A percentile compares a stretch with the other conserved stretches of the same genome.
These are phyloP conservation scores for Entonaema liquescens DNA, from an alignment of 495 filamentous ascomycete genomes.

Conservation along the genomic window DNA sequence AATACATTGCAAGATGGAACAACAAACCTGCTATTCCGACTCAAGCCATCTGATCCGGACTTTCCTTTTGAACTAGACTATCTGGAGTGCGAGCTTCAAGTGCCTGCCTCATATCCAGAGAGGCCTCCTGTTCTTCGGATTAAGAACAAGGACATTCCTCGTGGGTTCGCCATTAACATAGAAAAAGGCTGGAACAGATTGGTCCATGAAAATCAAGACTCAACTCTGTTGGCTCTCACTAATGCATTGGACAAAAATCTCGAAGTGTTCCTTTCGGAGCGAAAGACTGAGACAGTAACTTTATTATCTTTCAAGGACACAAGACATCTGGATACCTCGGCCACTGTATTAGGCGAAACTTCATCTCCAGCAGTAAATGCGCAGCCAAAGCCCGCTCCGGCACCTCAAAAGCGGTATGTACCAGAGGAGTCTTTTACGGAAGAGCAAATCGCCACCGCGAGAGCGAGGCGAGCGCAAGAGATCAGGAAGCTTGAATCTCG, in stretches of 20 bases:
- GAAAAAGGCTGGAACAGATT: slow-evolving; percentile 79
- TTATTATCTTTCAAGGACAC: slow-evolving; percentile 73
- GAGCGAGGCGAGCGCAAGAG: slow-evolving; percentile 69
- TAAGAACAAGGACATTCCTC: slow-evolving; percentile 79
- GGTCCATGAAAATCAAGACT: slow-evolving; percentile 61
- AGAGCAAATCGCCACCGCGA: slow-evolving; percentile 69
- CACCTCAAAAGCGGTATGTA: slow-evolving; percentile 43
- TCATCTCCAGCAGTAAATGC: slow-evolving; percentile 59
- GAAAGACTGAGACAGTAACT: slow-evolving; percentile 81
- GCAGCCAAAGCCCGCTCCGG: slow-evolving; percentile 51
- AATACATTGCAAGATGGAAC: slow-evolving; percentile 58
- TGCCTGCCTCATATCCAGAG: slow-evolving; percentile 71
- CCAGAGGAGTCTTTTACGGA: slow-evolving; percentile 58
- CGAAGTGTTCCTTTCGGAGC: slow-evolving; percentile 73
- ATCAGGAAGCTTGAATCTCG: slow-evolving; percentile 80
- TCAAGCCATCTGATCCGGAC: slow-evolving; percentile 86
- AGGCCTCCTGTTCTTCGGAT: slow-evolving; percentile 68
- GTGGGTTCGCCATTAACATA: slow-evolving; percentile 82
- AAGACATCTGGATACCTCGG: slow-evolving; percentile 47
- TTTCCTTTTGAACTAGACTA: slow-evolving; percentile 81
- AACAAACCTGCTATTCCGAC: slow-evolving; percentile 66
- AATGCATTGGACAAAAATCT: slow-evolving; percentile 79
- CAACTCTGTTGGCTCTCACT: slow-evolving; percentile 72
- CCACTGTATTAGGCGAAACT: slow-evolving; percentile 41
- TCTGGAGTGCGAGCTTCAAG: slow-evolving; percentile 74